Base-by-base conservation (phyloP, 306 rosid genomes). In the Castanospermum australe region DNA sequence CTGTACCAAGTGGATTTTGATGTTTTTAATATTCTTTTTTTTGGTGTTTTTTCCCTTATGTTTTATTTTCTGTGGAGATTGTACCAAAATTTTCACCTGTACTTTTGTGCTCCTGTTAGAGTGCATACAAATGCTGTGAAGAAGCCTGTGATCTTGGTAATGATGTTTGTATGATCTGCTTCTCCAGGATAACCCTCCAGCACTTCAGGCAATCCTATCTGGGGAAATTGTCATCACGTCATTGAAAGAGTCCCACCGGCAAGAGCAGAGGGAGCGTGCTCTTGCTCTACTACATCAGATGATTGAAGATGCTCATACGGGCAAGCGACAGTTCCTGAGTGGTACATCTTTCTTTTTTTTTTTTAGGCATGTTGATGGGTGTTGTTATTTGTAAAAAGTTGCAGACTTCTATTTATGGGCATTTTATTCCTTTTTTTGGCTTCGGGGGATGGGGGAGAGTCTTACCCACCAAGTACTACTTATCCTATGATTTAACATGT, bases 231-330 rank as follows among this genome's bases (percentile, higher is more conserved):
- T 81, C 61, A 78, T 83, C 68, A 81, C 91, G 70, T 91, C 89
- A 12, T 76, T 75, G 5, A 91, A 92, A 81, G 97, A 92, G 80
- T 80, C 87, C 55, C 93, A 83, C 15, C 92, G 95, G 67, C 89
- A 83, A 75, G 97, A 94, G 78, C 99, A 92, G 84, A 90, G 95
- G 86, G 99, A 92, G 70, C 99, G 99, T 60, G 97, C 96, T 82
- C 91, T 92, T 80, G 97, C 88, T 78, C 87, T 94, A 86, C 89
- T 94, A 74, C 97, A 94, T 85, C 97, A 92, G 78, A 94, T 94
- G 97, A 89, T 94, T 88, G 99, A 94, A 84, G 97, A 92, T 86
- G 99, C 99, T 76, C 99, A 92, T 80, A 84, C 63, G 84, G 99
- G 94, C 74, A 92, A 92, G 82, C 91, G 97, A 4, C 99, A 94